phyloP scores from a whole-genome alignment of 805 yeast species.

The Wickerhamomyces strasburgensis region DNA sequence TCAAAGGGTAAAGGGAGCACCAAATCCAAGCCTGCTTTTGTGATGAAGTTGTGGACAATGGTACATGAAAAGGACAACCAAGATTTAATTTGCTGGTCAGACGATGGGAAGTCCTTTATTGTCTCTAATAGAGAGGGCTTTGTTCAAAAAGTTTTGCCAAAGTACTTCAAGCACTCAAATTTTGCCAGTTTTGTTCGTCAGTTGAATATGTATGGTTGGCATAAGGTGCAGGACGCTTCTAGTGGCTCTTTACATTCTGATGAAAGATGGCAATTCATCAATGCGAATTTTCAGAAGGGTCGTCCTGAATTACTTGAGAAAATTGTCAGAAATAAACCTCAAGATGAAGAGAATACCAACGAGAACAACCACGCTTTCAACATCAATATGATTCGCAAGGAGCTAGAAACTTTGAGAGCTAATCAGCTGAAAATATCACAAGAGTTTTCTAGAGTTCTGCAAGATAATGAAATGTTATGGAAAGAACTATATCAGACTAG shows the following conservation, averaged over 20 bases:
- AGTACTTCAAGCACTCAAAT: conserved; percentile 91
- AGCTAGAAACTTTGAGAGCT: conserved; percentile 47
- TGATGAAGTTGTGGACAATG: conserved; percentile 92
- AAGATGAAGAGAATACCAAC: conserved; percentile 10
- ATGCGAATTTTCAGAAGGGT: conserved; percentile 70
- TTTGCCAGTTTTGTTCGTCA: conserved; percentile 96
- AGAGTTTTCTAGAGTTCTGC: conserved; percentile 75
- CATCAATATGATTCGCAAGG: conserved; percentile 39
- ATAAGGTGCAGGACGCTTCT: conserved; percentile 89
- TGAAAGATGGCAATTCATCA: conserved; percentile 85
- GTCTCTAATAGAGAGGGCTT: conserved; percentile 79
- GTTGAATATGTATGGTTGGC: conserved; percentile 98
- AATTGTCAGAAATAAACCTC: conserved; percentile 70
- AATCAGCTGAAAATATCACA: conserved; percentile 80
- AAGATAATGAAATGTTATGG: conserved; percentile 90
- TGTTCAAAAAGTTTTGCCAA: conserved; percentile 79
- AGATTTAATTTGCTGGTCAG: conserved; percentile 75
- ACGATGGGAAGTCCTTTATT: conserved; percentile 80
- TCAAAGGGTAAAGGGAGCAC: conserved; percentile 6
- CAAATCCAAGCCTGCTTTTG: conserved; percentile 81
- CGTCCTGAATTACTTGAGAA: conserved; percentile 81
- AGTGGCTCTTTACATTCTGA: conserved; percentile 69
- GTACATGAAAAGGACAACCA: conserved; percentile 74
- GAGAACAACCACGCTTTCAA: conserved; percentile 8
- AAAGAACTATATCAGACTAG: conserved; percentile 78